Base-by-base conservation (phyloP, 2,329 filamentous ascomycete species). In the Phoma herbarum region DNA sequence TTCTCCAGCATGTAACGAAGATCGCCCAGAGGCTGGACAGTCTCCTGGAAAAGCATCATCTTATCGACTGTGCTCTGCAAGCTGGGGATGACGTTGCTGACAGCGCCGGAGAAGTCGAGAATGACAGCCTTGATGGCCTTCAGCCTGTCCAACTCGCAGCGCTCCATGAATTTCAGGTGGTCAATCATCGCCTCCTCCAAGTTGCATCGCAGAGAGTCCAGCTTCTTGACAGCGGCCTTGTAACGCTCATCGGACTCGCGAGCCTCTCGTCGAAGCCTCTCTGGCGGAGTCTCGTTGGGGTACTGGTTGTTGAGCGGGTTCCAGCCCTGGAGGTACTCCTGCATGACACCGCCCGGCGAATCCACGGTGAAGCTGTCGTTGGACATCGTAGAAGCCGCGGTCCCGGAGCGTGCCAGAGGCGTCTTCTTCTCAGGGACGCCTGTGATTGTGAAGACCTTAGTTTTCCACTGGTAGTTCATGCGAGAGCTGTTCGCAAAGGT, bases 21-120 rank as follows among this genome's bases (percentile, higher is more conserved):
- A 77, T 99, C 95, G 37, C 92, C 91, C 46, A 88, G 77, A 6
- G 95, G 95, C 77, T 98, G 95, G n/a, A 99, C 91, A 0, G 95
- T 98, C 82, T 99, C 95, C 77, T 99, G 95, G 80, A 96, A 99
- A 45, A 99, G 85, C 88, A 99, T 93, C 93, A 99, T 97, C 75
- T 96, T 93, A 80, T 99, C 95, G 23, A 99, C 93, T 0, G 93
- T 93, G 59, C 94, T 94, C 79, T 98, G 95, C 62, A 99, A 82
- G 72, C 91, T 96, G 18, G 95, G 96, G 63, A 99, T 98, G 70
- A 97, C 94, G 72, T 99, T 99, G 83, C 94, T 94, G 77, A 99
- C 91, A 35, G 94, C 93, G 44, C 95, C 95, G 4, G 94, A 97
- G 78, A 99, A 98, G 79, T 99, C 96, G 42, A 99, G 86, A 62